Evolutionary conservation across 768 basidiomycete species (phyloP).

Genomic region (Pleurotus platypus): DNA sequence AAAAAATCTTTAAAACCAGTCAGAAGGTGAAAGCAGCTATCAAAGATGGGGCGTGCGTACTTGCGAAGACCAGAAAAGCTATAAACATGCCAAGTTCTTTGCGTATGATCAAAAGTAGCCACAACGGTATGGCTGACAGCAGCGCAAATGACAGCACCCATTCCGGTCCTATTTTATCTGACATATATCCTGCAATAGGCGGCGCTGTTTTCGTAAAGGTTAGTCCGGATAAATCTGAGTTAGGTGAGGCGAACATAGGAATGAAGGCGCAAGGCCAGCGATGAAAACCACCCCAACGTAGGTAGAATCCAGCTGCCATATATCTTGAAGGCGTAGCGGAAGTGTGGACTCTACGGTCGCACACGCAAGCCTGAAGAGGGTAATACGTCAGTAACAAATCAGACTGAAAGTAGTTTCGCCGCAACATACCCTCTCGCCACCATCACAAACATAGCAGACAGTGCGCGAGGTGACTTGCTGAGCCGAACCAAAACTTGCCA

Average conservation of each 20-base stretch:
- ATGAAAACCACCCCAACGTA: slow-evolving; percentile 66
- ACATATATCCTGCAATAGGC: slow-evolving; percentile 52
- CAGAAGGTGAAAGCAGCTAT: background rate
- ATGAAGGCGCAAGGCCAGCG: slow-evolving; percentile 57
- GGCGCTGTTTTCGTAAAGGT: slow-evolving; percentile 37
- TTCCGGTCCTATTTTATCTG: slow-evolving; percentile 55
- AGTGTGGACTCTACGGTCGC: slow-evolving; percentile 54
- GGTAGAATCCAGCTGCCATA: slow-evolving; percentile 45
- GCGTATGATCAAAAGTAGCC: slow-evolving; percentile 47
- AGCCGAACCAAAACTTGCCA: slow-evolving; percentile 38
- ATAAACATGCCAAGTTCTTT: slow-evolving; percentile 45
- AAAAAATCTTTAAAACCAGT: slow-evolving; percentile 49
- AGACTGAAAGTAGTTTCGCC: too few species aligned
- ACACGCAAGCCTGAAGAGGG: slow-evolving; percentile 35
- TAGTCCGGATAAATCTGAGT: too few species aligned
- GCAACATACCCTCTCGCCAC: slow-evolving; percentile 62
- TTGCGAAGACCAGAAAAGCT: slow-evolving; percentile 45
- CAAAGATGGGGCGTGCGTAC: slow-evolving; percentile 37
- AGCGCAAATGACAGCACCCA: slow-evolving; percentile 48
- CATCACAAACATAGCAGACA: slow-evolving; percentile 39
- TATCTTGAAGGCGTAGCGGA: slow-evolving; percentile 47
- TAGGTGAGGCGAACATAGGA: too few species aligned
- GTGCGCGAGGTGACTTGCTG: slow-evolving; percentile 43
- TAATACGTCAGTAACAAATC: background rate
- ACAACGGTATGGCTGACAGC: slow-evolving; percentile 60